phyloP scores from a whole-genome alignment of 2,329 filamentous ascomycete genomes.

The Phaeosphaeria sp. region DNA sequence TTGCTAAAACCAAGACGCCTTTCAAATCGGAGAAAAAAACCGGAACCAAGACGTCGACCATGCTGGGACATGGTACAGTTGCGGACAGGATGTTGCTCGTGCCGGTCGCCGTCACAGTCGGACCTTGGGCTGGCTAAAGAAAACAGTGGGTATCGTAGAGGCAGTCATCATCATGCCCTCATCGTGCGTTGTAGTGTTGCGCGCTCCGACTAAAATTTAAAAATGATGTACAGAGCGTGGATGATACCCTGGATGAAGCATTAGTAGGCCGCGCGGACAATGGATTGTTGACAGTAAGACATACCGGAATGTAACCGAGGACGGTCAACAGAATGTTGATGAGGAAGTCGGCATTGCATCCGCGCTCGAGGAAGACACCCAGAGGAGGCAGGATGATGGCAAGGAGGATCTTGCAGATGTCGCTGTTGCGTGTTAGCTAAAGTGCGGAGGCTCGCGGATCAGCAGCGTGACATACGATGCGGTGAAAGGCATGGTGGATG shows the following conservation, averaged over 20 bases:
- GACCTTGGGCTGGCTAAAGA: not conserved
- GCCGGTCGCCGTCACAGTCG: not conserved
- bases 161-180: constrained; percentile 16
- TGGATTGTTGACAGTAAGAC: constrained; percentile 11
- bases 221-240: constrained; percentile 91
- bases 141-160: constrained; percentile 44
- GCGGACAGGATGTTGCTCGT: constrained; percentile 1
- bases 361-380: constrained; percentile 93
- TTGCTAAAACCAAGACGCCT: constrained; percentile 15
- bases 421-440: constrained; percentile 54
- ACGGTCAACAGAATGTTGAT: constrained; percentile 89
- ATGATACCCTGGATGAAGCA: constrained; percentile 67
- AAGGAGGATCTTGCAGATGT: constrained; percentile 83
- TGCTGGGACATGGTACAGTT: constrained; percentile 8
- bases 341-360: constrained; percentile 83
- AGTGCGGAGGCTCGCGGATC: not conserved
- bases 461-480: constrained; percentile 54
- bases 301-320: constrained; percentile 65
- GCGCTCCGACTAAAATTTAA: constrained; percentile 73
- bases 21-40: constrained; percentile 9
- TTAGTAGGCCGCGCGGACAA: constrained; percentile 14
- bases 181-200: constrained; percentile 11
- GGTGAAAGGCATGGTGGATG: constrained; percentile 65
- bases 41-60: constrained; percentile 10
- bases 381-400: constrained; percentile 89